Conservation (phyloP, 768 basidiomycete genomes). For the Boletus huronensis region DNA sequence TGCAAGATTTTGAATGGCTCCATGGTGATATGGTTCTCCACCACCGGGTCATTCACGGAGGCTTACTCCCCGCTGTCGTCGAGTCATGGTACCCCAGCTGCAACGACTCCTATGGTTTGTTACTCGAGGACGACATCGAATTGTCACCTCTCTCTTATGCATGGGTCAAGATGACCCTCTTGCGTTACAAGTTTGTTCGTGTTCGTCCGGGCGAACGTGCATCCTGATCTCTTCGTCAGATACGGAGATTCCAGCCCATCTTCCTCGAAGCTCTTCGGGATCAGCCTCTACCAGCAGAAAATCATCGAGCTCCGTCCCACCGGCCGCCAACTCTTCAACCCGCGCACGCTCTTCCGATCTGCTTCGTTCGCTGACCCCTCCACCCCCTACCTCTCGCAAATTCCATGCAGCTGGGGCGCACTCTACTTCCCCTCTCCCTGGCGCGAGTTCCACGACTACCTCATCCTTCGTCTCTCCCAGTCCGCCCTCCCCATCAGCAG, state of each 20-base stretch:
- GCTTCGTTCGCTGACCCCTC: conserved; percentile 39
- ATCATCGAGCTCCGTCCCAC: conserved; percentile 66
- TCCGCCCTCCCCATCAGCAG: conserved; percentile 28
- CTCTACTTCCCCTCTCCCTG: conserved; percentile 88
- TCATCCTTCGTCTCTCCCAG: conserved; percentile 66
- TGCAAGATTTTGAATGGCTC: conserved; percentile 52
- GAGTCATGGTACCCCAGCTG: conserved; percentile 85
- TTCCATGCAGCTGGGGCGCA: conserved; percentile 91
- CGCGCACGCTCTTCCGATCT: conserved; percentile 52
- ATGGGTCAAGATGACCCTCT: conserved; percentile 77
- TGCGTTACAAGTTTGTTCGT: conserved; percentile 61
- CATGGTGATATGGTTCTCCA: conserved; percentile 59
- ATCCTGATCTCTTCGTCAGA: conserved; percentile 34
- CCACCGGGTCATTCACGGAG: conserved; percentile 74
- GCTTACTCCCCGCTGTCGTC: conserved; percentile 77
- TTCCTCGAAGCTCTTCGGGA: conserved; percentile 60
- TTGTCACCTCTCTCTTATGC: conserved; percentile 82
- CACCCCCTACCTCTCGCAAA: conserved; percentile 79
- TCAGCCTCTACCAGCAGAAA: conserved; percentile 87
- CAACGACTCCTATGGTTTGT: conserved; percentile 70
- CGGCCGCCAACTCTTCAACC: conserved; percentile 67
- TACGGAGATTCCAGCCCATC: conserved; percentile 45
- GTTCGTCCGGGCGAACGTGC: background rate
- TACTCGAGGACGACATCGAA: conserved; percentile 87
- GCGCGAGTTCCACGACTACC: conserved; percentile 82